Evolutionary conservation across 306 rosid genomes (phyloP).

Genomic region (Sindora glabra): DNA sequence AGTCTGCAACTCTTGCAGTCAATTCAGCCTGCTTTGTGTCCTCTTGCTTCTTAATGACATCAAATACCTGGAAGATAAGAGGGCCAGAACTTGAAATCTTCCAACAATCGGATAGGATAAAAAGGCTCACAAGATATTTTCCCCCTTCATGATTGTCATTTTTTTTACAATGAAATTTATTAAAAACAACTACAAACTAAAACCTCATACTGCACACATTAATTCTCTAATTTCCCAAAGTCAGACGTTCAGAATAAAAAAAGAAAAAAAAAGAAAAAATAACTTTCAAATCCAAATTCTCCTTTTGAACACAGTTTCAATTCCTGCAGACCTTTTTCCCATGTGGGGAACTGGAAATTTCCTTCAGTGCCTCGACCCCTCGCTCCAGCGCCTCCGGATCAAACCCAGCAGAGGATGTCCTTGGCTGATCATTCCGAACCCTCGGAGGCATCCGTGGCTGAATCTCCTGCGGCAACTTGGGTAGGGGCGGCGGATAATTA

Average conservation of each 20-base stretch:
- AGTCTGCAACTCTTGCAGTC: slow-evolving; percentile 66
- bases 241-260: no score
- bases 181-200: no score
- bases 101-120: not conserved
- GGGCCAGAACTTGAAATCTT: not conserved
- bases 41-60: slow-evolving; percentile 58
- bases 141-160: no score
- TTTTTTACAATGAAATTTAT: no score
- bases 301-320: not conserved
- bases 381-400: slow-evolving; percentile 81
- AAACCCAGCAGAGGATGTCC: slow-evolving; percentile 80
- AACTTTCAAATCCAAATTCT: not conserved
- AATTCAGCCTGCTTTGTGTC: slow-evolving; percentile 68
- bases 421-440: slow-evolving; percentile 71
- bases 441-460: slow-evolving; percentile 30
- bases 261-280: no score
- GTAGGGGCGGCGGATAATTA: slow-evolving; percentile 4
- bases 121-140: not conserved
- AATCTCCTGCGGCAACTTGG: not conserved
- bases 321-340: slow-evolving; percentile 61
- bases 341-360: slow-evolving; percentile 41
- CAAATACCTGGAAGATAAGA: slow-evolving; percentile 45
- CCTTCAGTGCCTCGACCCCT: slow-evolving; percentile 53
- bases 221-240: no score
- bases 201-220: no score